Conservation (phyloP, 495 filamentous ascomycete species). For the Aspergillus bertholletiae region DNA sequence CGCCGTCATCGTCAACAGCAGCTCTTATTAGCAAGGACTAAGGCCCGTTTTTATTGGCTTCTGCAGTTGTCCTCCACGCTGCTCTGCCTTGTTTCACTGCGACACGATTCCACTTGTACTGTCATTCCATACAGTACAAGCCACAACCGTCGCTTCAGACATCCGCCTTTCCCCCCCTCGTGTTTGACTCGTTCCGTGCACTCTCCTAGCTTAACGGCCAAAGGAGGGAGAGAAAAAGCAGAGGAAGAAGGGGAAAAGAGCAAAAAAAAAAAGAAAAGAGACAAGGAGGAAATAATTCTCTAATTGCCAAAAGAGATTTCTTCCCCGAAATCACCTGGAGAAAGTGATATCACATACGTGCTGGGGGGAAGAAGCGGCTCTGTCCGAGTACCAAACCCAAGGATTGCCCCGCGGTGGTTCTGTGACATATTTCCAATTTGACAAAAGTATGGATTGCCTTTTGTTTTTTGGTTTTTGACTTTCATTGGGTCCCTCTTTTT, state of each 20-base stretch:
- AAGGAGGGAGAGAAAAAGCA: no score
- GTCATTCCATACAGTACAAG: slow-evolving; percentile 3
- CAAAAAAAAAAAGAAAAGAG: background rate
- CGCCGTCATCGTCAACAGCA: slow-evolving; percentile 3
- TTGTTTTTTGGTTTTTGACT: slow-evolving; percentile 1
- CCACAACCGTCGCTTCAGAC: slow-evolving; percentile 7
- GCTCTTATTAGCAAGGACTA: background rate
- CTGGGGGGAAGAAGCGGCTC: slow-evolving; percentile 13
- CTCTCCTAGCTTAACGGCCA: no score
- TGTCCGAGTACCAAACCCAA: slow-evolving; percentile 9
- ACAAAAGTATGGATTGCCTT: background rate
- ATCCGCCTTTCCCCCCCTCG: slow-evolving; percentile 3
- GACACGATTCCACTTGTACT: slow-evolving; percentile 4
- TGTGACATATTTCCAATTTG: background rate
- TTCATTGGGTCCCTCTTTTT: background rate
- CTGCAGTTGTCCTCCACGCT: background rate
- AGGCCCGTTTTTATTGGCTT: slow-evolving; percentile 2
- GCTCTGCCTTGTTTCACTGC: slow-evolving; percentile 6
- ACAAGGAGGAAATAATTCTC: background rate
- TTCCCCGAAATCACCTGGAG: background rate
- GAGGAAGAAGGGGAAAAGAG: no score
- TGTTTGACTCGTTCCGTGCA: slow-evolving; percentile 7
- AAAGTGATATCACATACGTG: background rate
- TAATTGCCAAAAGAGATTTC: background rate
- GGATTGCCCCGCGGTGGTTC: slow-evolving; percentile 15